Percentiles rank a stretch among this genome's conserved stretches.
Conservation (phyloP, 306 rosid genomes). For the Acacia crassicarpa region DNA sequence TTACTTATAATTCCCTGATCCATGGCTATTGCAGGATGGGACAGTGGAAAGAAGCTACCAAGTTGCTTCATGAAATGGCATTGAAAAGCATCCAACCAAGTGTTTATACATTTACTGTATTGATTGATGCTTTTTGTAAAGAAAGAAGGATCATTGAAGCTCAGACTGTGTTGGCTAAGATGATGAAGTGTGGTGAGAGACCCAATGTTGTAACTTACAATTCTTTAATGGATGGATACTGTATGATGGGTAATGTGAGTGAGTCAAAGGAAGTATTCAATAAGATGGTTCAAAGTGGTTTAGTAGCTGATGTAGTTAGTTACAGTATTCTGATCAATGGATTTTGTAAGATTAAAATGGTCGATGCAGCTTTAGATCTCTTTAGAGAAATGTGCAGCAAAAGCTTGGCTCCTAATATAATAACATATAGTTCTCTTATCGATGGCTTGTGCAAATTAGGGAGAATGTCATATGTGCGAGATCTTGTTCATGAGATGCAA, state of each 20-base stretch:
- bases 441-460: neutral
- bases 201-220: no score
- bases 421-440: neutral
- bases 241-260: no score
- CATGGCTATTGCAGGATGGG: neutral
- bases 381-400: neutral
- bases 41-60: neutral
- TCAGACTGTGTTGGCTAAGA: no score
- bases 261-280: no score
- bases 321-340: neutral
- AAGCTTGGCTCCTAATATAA: neutral
- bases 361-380: neutral
- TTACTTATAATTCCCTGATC: neutral
- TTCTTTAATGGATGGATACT: no score
- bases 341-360: neutral
- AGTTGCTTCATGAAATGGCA: neutral
- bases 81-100: no score
- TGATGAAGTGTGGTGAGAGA: no score
- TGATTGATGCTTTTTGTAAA: no score
- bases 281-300: no score
- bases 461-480: neutral
- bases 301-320: no score
- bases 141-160: no score
- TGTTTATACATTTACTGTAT: no score
- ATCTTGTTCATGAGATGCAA: neutral